phyloP scores from a whole-genome alignment of 768 basidiomycete genomes.

The Melanogaster broomeanus region DNA sequence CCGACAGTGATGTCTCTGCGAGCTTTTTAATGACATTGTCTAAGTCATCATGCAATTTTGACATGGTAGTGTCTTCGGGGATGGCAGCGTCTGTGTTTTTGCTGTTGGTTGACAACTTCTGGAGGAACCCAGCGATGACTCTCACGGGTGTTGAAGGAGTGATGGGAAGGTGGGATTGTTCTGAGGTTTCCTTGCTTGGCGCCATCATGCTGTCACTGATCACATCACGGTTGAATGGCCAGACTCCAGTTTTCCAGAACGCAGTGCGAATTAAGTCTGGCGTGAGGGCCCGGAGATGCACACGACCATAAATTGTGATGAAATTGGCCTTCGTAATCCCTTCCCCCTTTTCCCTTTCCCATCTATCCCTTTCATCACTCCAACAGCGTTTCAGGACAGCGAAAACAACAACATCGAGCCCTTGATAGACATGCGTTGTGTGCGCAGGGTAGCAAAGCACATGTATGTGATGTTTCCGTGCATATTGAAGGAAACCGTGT shows the following conservation, averaged over 20 bases:
- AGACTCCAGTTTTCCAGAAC: slow-evolving; percentile 29
- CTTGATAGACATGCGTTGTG: slow-evolving; percentile 44
- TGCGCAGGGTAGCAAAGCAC: slow-evolving; percentile 49
- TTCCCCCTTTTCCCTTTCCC: slow-evolving; percentile 16
- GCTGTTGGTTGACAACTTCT: neutral
- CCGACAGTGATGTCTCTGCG: slow-evolving; percentile 2
- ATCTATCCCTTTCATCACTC: slow-evolving; percentile 15
- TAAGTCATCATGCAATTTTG: neutral
- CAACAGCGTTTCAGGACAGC: slow-evolving; percentile 29
- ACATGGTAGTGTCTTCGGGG: neutral
- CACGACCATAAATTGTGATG: slow-evolving; percentile 33
- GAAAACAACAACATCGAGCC: slow-evolving; percentile 41
- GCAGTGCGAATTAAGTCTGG: slow-evolving; percentile 19
- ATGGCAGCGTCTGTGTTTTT: neutral
- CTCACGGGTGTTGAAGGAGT: neutral
- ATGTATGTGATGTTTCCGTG: slow-evolving; percentile 31
- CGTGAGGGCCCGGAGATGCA: slow-evolving; percentile 26
- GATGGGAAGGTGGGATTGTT: neutral
- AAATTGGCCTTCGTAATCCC: slow-evolving; percentile 40
- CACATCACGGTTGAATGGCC: slow-evolving; percentile 20
- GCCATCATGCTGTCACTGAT: slow-evolving; percentile 1
- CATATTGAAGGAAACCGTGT: slow-evolving; percentile 2
- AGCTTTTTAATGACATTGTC: neutral
- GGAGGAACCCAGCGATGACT: neutral
- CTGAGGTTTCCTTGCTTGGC: no score